Percentiles rank a stretch among this genome's conserved stretches.
Evolutionary conservation across 1,284 basidiomycete genomes (phyloP).

Genomic region (Trametes polyzona): DNA sequence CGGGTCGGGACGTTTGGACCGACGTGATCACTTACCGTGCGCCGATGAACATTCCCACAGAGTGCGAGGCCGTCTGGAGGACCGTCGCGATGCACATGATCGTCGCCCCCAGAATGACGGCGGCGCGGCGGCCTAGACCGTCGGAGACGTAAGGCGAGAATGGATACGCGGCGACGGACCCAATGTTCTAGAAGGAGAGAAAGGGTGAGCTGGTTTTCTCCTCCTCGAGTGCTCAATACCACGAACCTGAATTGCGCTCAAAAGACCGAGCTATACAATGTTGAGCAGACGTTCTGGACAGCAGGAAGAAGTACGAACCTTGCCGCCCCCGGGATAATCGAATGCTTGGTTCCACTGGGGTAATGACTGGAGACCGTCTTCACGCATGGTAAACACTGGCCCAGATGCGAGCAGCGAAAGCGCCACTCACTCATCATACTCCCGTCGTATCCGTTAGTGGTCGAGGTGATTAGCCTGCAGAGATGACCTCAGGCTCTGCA

Average conservation of each 20-base stretch:
- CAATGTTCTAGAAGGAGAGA: conserved; percentile 54
- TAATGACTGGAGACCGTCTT: conserved; percentile 65
- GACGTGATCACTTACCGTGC: conserved; percentile 66
- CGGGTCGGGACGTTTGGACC: conserved; percentile 23
- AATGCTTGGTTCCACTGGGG: conserved; percentile 65
- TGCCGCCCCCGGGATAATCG: conserved; percentile 54
- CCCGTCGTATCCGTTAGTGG: conserved; percentile 73
- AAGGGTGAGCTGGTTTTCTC: neutral
- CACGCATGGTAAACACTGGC: neutral
- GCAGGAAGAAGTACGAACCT: conserved; percentile 19
- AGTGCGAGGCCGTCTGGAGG: conserved; percentile 71
- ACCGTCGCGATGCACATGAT: conserved; percentile 71
- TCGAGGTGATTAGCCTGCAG: conserved; percentile 67
- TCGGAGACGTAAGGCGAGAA: conserved; percentile 73
- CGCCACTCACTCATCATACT: conserved; percentile 63
- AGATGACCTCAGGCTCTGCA: neutral
- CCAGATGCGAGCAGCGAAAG: neutral
- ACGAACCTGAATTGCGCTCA: conserved; percentile 73
- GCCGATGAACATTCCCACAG: conserved; percentile 82
- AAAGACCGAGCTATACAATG: conserved; percentile 55
- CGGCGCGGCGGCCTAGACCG: conserved; percentile 62
- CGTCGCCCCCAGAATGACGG: conserved; percentile 61
- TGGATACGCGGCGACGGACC: conserved; percentile 64
- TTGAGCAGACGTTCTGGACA: neutral
- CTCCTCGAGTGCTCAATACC: no score